These are phyloP conservation scores for Eutypa lata DNA, from an alignment of 2,329 filamentous ascomycete species.

Conservation along the genomic window DNA sequence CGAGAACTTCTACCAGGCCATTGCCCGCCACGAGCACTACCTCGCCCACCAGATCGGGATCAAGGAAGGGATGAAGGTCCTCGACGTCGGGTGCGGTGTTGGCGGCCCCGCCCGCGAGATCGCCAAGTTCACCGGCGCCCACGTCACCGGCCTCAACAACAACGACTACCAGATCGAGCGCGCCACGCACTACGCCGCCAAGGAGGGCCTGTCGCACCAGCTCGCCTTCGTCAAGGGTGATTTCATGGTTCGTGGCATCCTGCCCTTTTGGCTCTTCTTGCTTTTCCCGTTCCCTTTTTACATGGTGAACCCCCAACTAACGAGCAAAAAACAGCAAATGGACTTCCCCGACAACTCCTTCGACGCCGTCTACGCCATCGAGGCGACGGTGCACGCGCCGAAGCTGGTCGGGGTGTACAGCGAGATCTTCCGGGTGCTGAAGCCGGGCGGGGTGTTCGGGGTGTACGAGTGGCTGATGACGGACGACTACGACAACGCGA, in stretches of 20 bases:
- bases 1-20: conserved; percentile 86
- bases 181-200: conserved; percentile 78
- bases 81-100: conserved; percentile 96
- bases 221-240: conserved; percentile 89
- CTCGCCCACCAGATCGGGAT: conserved; percentile 87
- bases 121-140: conserved; percentile 87
- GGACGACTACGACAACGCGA: conserved; percentile 85
- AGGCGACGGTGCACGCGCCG: conserved; percentile 93
- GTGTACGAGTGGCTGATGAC: conserved; percentile 99
- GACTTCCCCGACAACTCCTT: conserved; percentile 88
- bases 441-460: conserved; percentile 92
- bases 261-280: not conserved
- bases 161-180: conserved; percentile 99
- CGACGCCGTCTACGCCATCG: conserved; percentile 94
- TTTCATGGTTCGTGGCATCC: conserved; percentile 67
- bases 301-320: too few relatives aligned
- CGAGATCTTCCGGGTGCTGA: conserved; percentile 91
- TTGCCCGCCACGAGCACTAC: conserved; percentile 97
- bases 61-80: conserved; percentile 79
- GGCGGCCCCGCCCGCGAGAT: conserved; percentile 95
- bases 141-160: conserved; percentile 94
- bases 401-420: conserved; percentile 87
- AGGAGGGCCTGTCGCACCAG: conserved; percentile 77
- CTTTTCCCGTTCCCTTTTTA: too few relatives aligned
- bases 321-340: conserved; percentile 68